These are phyloP conservation scores for Blastomyces gilchristii DNA, from an alignment of 2,329 filamentous ascomycete genomes.

Conservation along the genomic window DNA sequence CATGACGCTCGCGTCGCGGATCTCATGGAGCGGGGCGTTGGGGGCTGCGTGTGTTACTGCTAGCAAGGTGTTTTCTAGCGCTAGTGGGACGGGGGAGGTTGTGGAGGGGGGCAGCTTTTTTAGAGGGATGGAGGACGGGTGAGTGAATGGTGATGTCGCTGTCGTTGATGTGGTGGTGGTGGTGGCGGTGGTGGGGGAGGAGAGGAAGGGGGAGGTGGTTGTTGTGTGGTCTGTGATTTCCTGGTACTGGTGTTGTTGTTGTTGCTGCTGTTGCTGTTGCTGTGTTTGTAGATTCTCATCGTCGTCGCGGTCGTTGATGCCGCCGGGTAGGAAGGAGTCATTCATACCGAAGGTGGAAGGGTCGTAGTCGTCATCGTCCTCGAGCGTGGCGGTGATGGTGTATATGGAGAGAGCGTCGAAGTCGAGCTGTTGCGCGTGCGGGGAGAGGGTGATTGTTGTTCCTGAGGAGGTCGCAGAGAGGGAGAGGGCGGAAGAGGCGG, in stretches of 20 bases:
- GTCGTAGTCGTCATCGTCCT: slow-evolving; percentile 33
- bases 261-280: slow-evolving; percentile 14
- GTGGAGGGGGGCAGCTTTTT: slow-evolving; percentile 51
- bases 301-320: slow-evolving; percentile 20
- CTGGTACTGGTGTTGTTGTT: slow-evolving; percentile 3
- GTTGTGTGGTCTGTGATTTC: not conserved
- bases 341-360: slow-evolving; percentile 25
- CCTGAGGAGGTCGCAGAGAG: slow-evolving; percentile 26
- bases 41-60: slow-evolving; percentile 71
- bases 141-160: slow-evolving; percentile 18
- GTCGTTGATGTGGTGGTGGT: slow-evolving; percentile 9
- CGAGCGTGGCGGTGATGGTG: slow-evolving; percentile 47
- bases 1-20: slow-evolving; percentile 74
- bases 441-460: slow-evolving; percentile 63
- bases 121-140: slow-evolving; percentile 29
- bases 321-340: slow-evolving; percentile 30
- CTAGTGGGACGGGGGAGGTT: slow-evolving; percentile 38
- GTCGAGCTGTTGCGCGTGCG: slow-evolving; percentile 75
- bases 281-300: slow-evolving; percentile 12
- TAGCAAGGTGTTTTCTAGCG: slow-evolving; percentile 69
- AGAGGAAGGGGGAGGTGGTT: slow-evolving; percentile 14
- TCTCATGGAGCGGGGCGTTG: slow-evolving; percentile 58
- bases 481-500: slow-evolving; percentile 27
- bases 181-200: slow-evolving; percentile 19
- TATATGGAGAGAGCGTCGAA: slow-evolving; percentile 67